A percentile compares a stretch with the other conserved stretches of the same genome.
Evolutionary conservation across 495 filamentous ascomycete species (phyloP).

Genomic region (Trichocladium uniseriatum): DNA sequence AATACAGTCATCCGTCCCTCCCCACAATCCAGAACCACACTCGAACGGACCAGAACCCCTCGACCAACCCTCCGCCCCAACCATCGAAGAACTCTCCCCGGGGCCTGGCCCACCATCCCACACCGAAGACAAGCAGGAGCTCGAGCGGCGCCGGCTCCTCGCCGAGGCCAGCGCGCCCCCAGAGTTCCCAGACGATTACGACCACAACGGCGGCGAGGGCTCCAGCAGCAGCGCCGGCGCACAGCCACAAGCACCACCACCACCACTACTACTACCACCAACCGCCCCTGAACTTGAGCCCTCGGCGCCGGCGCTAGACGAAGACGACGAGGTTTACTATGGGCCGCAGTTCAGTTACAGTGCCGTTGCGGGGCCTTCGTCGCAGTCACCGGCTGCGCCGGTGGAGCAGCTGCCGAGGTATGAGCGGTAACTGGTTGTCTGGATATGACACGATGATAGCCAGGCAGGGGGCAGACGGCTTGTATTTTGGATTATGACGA

Average conservation of each 20-base stretch:
- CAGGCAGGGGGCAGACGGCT: too few species aligned
- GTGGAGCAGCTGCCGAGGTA: constrained; percentile 36
- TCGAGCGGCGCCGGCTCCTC: constrained; percentile 65
- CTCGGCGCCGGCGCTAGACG: constrained; percentile 58
- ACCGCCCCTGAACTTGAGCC: constrained; percentile 33
- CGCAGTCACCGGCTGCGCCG: constrained; percentile 7
- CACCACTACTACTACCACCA: constrained; percentile 1
- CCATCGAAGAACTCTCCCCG: constrained; percentile 36
- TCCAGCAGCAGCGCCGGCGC: constrained; percentile 10
- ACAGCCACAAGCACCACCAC: too few species aligned
- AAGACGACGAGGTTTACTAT: constrained; percentile 51
- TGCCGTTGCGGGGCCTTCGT: constrained; percentile 15
- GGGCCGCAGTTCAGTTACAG: constrained; percentile 25
- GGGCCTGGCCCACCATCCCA: constrained; percentile 14
- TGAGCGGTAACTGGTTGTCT: constrained; percentile 12
- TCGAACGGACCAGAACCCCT: constrained; percentile 2
- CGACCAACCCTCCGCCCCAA: constrained; percentile 37
- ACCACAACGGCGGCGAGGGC: constrained; percentile 17
- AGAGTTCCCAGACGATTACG: constrained; percentile 41
- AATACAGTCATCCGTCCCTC: not conserved
- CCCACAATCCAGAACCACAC: not conserved
- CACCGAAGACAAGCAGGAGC: constrained; percentile 77
- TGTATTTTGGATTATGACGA: not conserved
- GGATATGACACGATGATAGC: not conserved
- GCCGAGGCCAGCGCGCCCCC: constrained; percentile 63